Conservation (phyloP, 257 asterid genomes). For the Solanum raphanifolium region DNA sequence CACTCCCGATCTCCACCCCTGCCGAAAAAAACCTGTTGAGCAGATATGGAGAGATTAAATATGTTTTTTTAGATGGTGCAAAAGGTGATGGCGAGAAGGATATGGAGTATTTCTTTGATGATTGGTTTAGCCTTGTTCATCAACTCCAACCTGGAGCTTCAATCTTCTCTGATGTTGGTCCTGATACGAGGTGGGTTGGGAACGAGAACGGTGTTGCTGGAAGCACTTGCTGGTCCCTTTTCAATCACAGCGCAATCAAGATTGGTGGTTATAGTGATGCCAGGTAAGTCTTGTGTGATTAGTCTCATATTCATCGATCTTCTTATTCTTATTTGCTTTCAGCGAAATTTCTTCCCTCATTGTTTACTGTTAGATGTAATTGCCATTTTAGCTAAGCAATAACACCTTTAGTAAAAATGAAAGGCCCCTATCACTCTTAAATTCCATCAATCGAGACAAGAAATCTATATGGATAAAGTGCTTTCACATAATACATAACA, state of each 20-base stretch:
- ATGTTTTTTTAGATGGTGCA: conserved; percentile 83
- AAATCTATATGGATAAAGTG: not conserved
- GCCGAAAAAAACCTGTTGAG: not conserved
- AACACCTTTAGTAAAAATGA: not conserved
- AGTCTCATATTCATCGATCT: not conserved
- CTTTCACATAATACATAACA: not conserved
- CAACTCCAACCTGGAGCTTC: conserved; percentile 75
- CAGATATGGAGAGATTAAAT: conserved; percentile 74
- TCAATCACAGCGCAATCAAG: conserved; percentile 44
- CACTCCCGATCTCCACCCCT: not conserved
- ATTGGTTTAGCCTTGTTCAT: conserved; percentile 79
- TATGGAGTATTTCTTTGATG: conserved; percentile 87
- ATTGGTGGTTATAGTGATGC: conserved; percentile 47
- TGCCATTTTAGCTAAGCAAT: not conserved
- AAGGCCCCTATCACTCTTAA: not conserved
- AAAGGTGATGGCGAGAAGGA: conserved; percentile 84
- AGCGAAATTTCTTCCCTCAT: not conserved
- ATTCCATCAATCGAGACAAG: not conserved
- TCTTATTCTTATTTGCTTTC: not conserved
- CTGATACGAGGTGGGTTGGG: conserved; percentile 92
- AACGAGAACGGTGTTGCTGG: conserved; percentile 75
- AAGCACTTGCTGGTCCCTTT: conserved; percentile 89
- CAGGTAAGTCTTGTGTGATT: conserved; percentile 31
- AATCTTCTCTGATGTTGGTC: conserved; percentile 89
- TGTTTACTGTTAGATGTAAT: not conserved